Base-by-base conservation (phyloP, 345 rosid species). In the Aquilaria yunnanensis region DNA sequence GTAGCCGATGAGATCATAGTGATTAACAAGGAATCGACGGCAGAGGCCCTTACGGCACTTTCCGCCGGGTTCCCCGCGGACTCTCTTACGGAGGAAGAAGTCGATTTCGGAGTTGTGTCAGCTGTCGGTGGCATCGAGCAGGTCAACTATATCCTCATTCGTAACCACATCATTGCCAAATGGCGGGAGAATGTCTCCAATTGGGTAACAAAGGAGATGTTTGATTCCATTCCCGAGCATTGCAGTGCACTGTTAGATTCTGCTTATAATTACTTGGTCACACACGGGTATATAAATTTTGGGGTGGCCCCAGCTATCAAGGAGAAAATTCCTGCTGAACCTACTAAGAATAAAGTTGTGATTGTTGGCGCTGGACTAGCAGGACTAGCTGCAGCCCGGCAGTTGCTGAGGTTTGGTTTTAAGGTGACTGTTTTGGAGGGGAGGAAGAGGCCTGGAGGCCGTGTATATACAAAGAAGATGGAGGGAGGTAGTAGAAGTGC, bases 51-150 rank as follows among this genome's bases (percentile, higher is more conserved):
- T 53, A 88, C 75, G 2, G 99, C 92, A 9, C 87, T 94, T 34
- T 80, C 97, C 0, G 89, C 99, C 11, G 99, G 99, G 16, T 94
- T 94, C 73, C 99, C 97, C 0, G 97, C 97, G 0, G 99, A 94
- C 67, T 85, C 90, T 0, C 76, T 94, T 12, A 90, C 96, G 0
- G 96, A 88, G 43, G 99, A 90, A 66, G 97, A 94, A 70, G 85
- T 94, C 32, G 95, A 94, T 3, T 86, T 86, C 9, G 95, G 92
- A 1, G 92, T 94, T 1, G 81, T 91, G 11, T 79, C 92, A 8
- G 81, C 83, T 0, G 72, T 90, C 6, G 99, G 96, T 1, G 97
- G 99, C 23, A 88, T 94, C 12, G 99, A 90, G 71, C 97, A 94
- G 83, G 99, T 90, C 6, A 94, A 94, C 57, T 94, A 94, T 68